These are phyloP conservation scores for Phialophora expanda DNA, from an alignment of 2,329 filamentous ascomycete species.

Conservation along the genomic window DNA sequence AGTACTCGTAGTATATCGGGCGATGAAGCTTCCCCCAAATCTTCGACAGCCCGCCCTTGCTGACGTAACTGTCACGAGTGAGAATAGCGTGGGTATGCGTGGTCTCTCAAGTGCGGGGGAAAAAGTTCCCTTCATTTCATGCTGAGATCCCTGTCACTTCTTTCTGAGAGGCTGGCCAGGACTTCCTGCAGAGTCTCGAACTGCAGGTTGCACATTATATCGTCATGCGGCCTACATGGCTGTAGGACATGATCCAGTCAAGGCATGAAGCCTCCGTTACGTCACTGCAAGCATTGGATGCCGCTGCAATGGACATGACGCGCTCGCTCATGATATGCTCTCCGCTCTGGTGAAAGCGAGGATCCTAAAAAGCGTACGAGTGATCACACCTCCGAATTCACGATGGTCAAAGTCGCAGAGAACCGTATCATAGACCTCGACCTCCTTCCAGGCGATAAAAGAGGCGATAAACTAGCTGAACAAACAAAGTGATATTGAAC, in stretches of 20 bases:
- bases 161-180: constrained; percentile 10
- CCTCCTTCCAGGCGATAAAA: constrained; percentile 34
- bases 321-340: constrained; percentile 12
- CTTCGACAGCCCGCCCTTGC: not conserved
- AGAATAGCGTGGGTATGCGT: not conserved
- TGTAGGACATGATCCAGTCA: not conserved
- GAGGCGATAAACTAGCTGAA: constrained; percentile 28
- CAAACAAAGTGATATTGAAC: constrained; percentile 29
- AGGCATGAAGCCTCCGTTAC: not conserved
- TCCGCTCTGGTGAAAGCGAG: constrained; percentile 5
- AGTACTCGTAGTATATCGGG: no score
- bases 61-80: not conserved
- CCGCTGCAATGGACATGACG: constrained; percentile 3
- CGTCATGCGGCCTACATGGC: constrained; percentile 5
- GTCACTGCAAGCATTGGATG: constrained; percentile 4
- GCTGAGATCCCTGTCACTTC: constrained; percentile 1
- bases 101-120: not conserved
- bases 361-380: not conserved
- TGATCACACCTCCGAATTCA: constrained; percentile 39
- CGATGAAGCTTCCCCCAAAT: not conserved
- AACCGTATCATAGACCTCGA: constrained; percentile 37
- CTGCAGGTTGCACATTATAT: not conserved
- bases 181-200: not conserved
- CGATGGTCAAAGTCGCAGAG: constrained; percentile 38
- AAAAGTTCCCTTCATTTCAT: not conserved